Base-by-base conservation (phyloP, 2,329 filamentous ascomycete species). In the Penicillium sp. region DNA sequence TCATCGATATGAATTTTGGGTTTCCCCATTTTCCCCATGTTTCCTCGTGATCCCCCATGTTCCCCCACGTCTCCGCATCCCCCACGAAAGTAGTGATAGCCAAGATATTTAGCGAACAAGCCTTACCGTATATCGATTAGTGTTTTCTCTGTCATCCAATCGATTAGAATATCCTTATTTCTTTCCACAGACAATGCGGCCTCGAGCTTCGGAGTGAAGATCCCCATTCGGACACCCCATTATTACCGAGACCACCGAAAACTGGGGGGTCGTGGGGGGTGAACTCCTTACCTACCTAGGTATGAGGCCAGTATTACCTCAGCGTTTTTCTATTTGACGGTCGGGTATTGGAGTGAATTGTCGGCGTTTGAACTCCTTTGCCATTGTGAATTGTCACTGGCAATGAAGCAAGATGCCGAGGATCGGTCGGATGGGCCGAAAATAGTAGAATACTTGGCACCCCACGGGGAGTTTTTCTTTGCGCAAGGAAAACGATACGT, bases 61-160 rank as follows among this genome's bases (percentile, higher is more conserved):
- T 43, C 53, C 45, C 54, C 54, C 54, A 57, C 54, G 42, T 33
- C 54, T 53, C 54, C 54, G 49, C 53, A 43, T 23, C 23, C 42
- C 43, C 41, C 42, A 52, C 48, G 25, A 53, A 42, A 48, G 15
- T 27, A n/a, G 25, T 25, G 10, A 10, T 7, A 47, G 42, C 49
- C 49, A 47, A 53, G 35, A 15, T 12, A 4, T 25, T 52, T 47
- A 41, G 33, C 48, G 35, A 45, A n/a, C 15, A 17, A n/a, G 10
- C 25, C 21, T 57, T 45, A 21, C 49, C 42, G 2, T 15, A 39
- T 27, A 51, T n/a, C 2, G 25, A 39, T 45, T 41, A 53, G 42
- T 29, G 19, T 6, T 6, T 33, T 19, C 6, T 10, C 3, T 23
- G 19, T 15, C 3, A 2, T 12, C 54, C 49, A 47, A 47, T 52